These are phyloP conservation scores for Stereocaulon alpinum DNA, from an alignment of 495 filamentous ascomycete genomes.

Conservation along the genomic window DNA sequence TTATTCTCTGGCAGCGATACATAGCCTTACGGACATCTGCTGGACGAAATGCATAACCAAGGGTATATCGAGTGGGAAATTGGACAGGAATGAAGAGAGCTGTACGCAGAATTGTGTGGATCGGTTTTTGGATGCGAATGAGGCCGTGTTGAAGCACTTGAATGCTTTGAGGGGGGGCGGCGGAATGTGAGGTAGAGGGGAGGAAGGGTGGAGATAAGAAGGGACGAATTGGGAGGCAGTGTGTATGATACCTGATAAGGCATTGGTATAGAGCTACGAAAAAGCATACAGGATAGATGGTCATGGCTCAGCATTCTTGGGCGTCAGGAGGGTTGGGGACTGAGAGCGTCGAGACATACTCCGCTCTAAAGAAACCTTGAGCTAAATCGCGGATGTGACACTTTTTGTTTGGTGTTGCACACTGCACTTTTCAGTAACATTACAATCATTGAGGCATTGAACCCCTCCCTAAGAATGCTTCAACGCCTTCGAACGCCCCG, in stretches of 20 bases:
- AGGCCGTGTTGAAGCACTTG: slow-evolving; percentile 70
- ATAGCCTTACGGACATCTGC: slow-evolving; percentile 77
- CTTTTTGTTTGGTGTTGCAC: too few relatives aligned
- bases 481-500: not conserved
- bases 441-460: not conserved
- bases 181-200: slow-evolving; percentile 6
- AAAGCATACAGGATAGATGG: not conserved
- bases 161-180: slow-evolving; percentile 44
- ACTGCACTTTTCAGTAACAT: not conserved
- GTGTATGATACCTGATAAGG: not conserved
- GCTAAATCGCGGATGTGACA: too few relatives aligned
- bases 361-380: not conserved
- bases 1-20: slow-evolving; percentile 53
- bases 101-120: slow-evolving; percentile 90
- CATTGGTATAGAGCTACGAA: not conserved
- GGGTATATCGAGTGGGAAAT: slow-evolving; percentile 49
- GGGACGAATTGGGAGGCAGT: not conserved
- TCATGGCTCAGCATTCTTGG: not conserved
- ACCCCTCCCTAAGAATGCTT: not conserved
- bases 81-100: slow-evolving; percentile 65
- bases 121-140: slow-evolving; percentile 81
- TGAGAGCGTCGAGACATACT: not conserved
- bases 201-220: not conserved
- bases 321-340: not conserved
- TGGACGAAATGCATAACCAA: slow-evolving; percentile 82